Conservation (phyloP, 148 eudicot genomes). For the Fagopyrum esculentum region DNA sequence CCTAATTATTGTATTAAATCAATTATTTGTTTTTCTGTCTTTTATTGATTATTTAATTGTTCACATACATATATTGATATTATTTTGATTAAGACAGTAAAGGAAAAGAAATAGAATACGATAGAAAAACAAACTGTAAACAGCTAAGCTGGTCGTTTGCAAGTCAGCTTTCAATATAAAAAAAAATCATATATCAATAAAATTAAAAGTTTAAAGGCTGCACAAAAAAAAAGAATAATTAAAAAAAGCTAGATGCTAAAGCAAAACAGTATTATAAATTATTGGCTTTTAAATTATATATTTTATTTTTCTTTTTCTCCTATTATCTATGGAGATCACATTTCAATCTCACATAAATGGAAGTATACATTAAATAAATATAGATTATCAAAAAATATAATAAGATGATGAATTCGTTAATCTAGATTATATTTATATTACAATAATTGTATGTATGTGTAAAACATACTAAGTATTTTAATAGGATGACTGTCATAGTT, state of each 20-base stretch:
- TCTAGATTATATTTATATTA: too few relatives aligned
- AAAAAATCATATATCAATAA: background rate
- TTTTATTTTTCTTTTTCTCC: background rate
- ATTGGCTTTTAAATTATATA: background rate
- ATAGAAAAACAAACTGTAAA: background rate
- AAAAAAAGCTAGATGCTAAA: background rate
- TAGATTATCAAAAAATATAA: too few relatives aligned
- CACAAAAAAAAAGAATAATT: background rate
- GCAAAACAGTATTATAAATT: background rate
- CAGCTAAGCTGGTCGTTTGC: slow-evolving; percentile 11
- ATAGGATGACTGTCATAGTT: too few relatives aligned
- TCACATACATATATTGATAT: background rate
- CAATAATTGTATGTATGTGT: too few relatives aligned
- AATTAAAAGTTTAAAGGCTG: background rate
- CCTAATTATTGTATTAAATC: background rate
- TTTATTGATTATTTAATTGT: background rate
- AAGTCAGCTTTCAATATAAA: background rate
- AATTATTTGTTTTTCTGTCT: background rate
- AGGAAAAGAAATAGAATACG: background rate
- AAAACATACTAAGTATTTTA: too few relatives aligned
- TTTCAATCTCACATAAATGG: too few relatives aligned
- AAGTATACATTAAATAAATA: too few relatives aligned
- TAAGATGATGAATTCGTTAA: too few relatives aligned
- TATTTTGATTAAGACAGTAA: background rate
- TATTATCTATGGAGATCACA: too few relatives aligned